These are phyloP conservation scores for Amaranthus tricolor DNA, from an alignment of 179 eudicot genomes.

Conservation along the genomic window DNA sequence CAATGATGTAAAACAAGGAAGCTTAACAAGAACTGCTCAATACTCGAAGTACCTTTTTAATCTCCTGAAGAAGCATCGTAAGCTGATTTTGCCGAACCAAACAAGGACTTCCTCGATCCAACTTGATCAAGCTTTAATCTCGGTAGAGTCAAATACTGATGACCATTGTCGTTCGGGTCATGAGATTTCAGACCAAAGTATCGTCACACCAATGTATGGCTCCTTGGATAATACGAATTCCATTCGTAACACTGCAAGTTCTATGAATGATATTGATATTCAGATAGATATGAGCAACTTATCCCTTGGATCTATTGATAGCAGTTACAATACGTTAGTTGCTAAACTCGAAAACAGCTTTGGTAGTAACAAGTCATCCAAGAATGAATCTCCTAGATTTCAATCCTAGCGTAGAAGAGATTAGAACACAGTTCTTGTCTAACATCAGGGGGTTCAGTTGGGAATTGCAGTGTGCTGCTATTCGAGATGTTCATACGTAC, in stretches of 20 bases:
- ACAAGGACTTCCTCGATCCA: conserved; percentile 15
- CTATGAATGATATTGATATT: conserved; percentile 54
- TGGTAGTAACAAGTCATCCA: conserved; percentile 14
- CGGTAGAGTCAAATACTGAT: conserved; percentile 22
- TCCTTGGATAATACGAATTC: conserved; percentile 51
- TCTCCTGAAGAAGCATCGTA: conserved; percentile 51
- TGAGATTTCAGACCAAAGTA: conserved; percentile 10
- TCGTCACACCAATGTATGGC: conserved; percentile 2
- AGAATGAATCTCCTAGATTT: conserved; percentile 20
- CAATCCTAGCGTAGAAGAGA: conserved; percentile 29
- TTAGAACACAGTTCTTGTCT: conserved; percentile 32
- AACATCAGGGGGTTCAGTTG: conserved; percentile 54
- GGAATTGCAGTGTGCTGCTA: conserved; percentile 53
- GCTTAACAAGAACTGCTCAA: conserved; percentile 35
- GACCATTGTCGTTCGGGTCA: conserved; percentile 24
- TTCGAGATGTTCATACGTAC: conserved; percentile 46
- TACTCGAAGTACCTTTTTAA: conserved; percentile 40
- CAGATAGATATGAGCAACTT: conserved; percentile 56
- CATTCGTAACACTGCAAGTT: conserved; percentile 49
- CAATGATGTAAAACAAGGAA: conserved; percentile 39
- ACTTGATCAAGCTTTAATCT: conserved; percentile 20
- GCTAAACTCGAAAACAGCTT: conserved; percentile 24
- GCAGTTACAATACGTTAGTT: conserved; percentile 32
- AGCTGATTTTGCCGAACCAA: conserved; percentile 36
- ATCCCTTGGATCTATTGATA: conserved; percentile 53